Percentiles rank a stretch among this genome's conserved stretches.
These are phyloP conservation scores for Aspergillus homomorphus DNA, from an alignment of 495 filamentous ascomycete species.

Conservation along the genomic window DNA sequence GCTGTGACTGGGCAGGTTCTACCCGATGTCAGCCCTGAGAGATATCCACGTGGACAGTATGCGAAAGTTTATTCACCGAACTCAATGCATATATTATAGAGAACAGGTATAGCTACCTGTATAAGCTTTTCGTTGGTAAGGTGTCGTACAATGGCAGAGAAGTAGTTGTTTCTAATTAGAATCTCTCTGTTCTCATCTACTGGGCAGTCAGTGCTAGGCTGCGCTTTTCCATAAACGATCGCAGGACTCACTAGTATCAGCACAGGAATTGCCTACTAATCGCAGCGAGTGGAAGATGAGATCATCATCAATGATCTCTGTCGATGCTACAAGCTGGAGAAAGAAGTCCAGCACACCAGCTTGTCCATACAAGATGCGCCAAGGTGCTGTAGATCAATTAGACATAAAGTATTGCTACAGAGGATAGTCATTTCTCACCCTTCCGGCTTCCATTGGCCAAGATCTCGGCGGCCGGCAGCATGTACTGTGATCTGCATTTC, in stretches of 20 bases:
- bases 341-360: constrained; percentile 68
- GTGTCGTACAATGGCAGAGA: constrained; percentile 52
- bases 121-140: constrained; percentile 49
- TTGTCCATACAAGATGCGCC: constrained; percentile 63
- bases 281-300: constrained; percentile 58
- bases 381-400: constrained; percentile 46
- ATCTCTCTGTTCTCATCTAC: constrained; percentile 71
- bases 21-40: constrained; percentile 13
- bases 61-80: constrained; percentile 52
- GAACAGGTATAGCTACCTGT: constrained; percentile 60
- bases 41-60: neutral
- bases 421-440: constrained; percentile 47
- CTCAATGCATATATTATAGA: constrained; percentile 73
- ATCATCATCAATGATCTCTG: constrained; percentile 29
- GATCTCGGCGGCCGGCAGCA: constrained; percentile 54
- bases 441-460: constrained; percentile 66
- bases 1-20: constrained; percentile 58
- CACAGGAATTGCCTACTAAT: constrained; percentile 76
- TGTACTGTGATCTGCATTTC: constrained; percentile 35
- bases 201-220: constrained; percentile 10
- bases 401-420: neutral
- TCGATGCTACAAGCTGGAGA: constrained; percentile 49
- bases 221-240: neutral
- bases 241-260: constrained; percentile 61
- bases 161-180: constrained; percentile 56